Base-by-base conservation (phyloP, 2,329 filamentous ascomycete genomes). In the Nannizziopsis barbatae region DNA sequence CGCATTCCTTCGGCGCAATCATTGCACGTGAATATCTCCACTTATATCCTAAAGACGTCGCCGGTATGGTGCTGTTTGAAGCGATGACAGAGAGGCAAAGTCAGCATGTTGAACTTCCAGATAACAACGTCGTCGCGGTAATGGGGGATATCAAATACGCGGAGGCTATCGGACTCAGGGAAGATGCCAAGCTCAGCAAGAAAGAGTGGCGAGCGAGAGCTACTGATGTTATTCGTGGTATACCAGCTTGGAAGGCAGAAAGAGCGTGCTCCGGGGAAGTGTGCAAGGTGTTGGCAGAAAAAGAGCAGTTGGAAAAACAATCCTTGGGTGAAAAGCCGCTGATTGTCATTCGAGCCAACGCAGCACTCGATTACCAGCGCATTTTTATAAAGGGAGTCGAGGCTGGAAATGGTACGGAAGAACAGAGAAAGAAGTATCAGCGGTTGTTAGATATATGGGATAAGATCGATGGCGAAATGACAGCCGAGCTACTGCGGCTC, bases 1-100 rank as follows among this genome's bases (percentile, higher is more conserved):
- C 58, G 1, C 67, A 70, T 51, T 68, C 65, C 9, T 70, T 67
- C 44, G 67, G 67, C 6, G 66, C 57, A 0, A 62, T 69, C 37
- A 54, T 68, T 36, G 63, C 65, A 14, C 60, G 67, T 4, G 65
- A 68, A 42, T 69, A 61, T 46, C 52, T 70, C 11, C 62, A 68
- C 47, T 50, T 63, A 0, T 55, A 59, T 27, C 49, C 55, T 0
- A 53, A 53, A 2, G 53, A 59, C 5, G 59, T 69, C 2, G 57
- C 52, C 1, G 65, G 66, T 1, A 64, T 69, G 57, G 64, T 69
- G 1, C 58, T 70, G 5, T 55, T 51, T 3, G 66, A 70, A 17
- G 61, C 58, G 15, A 56, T 62, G 18, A 64, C 65, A 1, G 67
- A 70, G 46, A 58, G 60, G 17, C 56, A 59, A 20, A 51, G 48